Conservation (phyloP, 345 rosid genomes). For the Corchorus capsularis region DNA sequence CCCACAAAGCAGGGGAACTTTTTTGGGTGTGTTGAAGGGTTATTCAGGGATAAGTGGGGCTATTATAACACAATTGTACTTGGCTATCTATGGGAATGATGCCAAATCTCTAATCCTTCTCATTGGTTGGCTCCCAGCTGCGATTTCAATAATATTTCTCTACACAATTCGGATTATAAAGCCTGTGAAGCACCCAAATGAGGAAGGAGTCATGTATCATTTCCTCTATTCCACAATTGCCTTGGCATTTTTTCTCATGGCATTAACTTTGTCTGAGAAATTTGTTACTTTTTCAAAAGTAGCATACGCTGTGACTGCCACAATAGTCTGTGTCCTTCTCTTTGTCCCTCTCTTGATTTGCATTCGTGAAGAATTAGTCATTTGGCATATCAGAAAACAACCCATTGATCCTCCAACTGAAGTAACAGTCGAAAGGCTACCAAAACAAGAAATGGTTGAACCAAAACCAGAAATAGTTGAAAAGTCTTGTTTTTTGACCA, state of each 20-base stretch:
- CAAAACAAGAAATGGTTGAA: too few species aligned
- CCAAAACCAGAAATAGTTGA: constrained; percentile 24
- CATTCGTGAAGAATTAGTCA: constrained; percentile 56
- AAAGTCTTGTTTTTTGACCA: constrained; percentile 52
- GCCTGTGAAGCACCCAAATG: constrained; percentile 54
- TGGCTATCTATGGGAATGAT: constrained; percentile 78
- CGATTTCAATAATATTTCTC: constrained; percentile 67
- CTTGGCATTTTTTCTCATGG: constrained; percentile 79
- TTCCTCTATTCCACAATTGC: constrained; percentile 60
- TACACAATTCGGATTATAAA: constrained; percentile 59
- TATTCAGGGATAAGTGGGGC: constrained; percentile 87
- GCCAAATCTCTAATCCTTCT: constrained; percentile 72
- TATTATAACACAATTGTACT: constrained; percentile 72
- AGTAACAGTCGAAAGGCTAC: constrained; percentile 28
- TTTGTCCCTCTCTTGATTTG: constrained; percentile 65
- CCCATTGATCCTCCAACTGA: constrained; percentile 30
- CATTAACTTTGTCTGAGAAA: constrained; percentile 57
- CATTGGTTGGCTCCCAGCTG: constrained; percentile 86
- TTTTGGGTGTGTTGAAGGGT: constrained; percentile 84
- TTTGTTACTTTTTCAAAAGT: constrained; percentile 45
- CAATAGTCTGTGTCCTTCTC: constrained; percentile 49
- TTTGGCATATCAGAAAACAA: constrained; percentile 56
- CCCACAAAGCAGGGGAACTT: constrained; percentile 80
- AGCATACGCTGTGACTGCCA: constrained; percentile 52
- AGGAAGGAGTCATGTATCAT: constrained; percentile 56